Conservation (phyloP, 2,329 filamentous ascomycete genomes). For the Fusarium nisikadoi region DNA sequence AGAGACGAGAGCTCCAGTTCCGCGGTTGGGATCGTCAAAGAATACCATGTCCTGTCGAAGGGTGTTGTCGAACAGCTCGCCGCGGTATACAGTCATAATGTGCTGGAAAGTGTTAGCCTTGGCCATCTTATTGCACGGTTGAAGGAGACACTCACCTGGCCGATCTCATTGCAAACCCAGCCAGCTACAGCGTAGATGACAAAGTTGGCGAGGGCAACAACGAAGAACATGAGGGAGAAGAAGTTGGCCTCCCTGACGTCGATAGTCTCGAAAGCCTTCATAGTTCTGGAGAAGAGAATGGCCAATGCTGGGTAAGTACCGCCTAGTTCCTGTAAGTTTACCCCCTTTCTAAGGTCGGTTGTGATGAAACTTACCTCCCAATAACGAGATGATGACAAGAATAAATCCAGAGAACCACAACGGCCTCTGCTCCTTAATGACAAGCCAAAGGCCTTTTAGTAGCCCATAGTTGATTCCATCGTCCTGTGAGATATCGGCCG, state of each 20-base stretch:
- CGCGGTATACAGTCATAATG: conserved; percentile 50
- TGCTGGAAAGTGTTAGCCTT: conserved; percentile 26
- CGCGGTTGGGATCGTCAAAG: conserved; percentile 53
- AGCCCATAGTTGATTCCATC: conserved; percentile 40
- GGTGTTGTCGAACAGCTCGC: conserved; percentile 60
- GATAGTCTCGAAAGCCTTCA: conserved; percentile 51
- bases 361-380: conserved; percentile 41
- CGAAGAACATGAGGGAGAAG: conserved; percentile 66
- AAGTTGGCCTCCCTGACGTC: conserved; percentile 58
- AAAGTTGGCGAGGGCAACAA: conserved; percentile 60
- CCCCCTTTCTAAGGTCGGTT: neutral
- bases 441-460: conserved; percentile 44
- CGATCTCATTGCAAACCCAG: conserved; percentile 51
- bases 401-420: conserved; percentile 42
- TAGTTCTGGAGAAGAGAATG: conserved; percentile 53
- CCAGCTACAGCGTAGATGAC: conserved; percentile 55
- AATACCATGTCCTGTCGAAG: conserved; percentile 65
- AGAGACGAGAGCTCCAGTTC: conserved; percentile 53
- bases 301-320: conserved; percentile 55
- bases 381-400: conserved; percentile 38
- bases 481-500: conserved; percentile 7
- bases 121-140: too few relatives aligned
- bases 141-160: conserved; percentile 43
- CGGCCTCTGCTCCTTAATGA: conserved; percentile 46
- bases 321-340: conserved; percentile 38